Conservation (phyloP, 1,139 yeast genomes). For the Saccharomyces hybrid region DNA sequence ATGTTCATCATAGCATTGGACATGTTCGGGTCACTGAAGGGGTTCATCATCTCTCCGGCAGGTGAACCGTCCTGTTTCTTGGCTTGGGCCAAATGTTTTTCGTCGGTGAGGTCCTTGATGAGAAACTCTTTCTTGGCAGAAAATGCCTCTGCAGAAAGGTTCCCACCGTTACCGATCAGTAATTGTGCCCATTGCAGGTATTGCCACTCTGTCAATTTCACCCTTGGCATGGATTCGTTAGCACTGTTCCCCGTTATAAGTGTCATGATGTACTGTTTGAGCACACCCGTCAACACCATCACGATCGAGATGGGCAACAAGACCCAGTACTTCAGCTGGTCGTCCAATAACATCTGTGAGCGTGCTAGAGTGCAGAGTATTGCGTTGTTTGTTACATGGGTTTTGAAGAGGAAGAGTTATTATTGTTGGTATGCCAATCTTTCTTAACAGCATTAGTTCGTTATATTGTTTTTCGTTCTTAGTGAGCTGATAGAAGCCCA, state of each 20-base stretch:
- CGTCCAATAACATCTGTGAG: slow-evolving; percentile 48
- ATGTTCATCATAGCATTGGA: slow-evolving; percentile 72
- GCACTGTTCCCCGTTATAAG: slow-evolving; percentile 39
- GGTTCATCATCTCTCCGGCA: slow-evolving; percentile 44
- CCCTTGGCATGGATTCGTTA: slow-evolving; percentile 34
- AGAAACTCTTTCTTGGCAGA: slow-evolving; percentile 28
- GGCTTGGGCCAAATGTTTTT: slow-evolving; percentile 35
- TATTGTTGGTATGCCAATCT: not conserved
- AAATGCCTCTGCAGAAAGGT: slow-evolving; percentile 33
- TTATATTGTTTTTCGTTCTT: not conserved
- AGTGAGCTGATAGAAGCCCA: not conserved
- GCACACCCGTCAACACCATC: slow-evolving; percentile 83
- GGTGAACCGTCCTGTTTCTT: slow-evolving; percentile 33
- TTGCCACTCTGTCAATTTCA: slow-evolving; percentile 53
- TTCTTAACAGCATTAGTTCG: not conserved
- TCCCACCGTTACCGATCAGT: slow-evolving; percentile 50
- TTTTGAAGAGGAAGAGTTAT: not conserved
- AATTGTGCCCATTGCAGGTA: slow-evolving; percentile 47
- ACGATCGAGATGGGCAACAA: slow-evolving; percentile 80
- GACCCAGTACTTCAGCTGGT: slow-evolving; percentile 83
- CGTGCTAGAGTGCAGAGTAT: not conserved
- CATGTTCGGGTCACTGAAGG: slow-evolving; percentile 61
- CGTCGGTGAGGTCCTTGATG: slow-evolving; percentile 23
- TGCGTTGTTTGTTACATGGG: not conserved
- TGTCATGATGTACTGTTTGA: slow-evolving; percentile 61